phyloP scores from a whole-genome alignment of 2,329 filamentous ascomycete genomes.

The Fusarium longipes region DNA sequence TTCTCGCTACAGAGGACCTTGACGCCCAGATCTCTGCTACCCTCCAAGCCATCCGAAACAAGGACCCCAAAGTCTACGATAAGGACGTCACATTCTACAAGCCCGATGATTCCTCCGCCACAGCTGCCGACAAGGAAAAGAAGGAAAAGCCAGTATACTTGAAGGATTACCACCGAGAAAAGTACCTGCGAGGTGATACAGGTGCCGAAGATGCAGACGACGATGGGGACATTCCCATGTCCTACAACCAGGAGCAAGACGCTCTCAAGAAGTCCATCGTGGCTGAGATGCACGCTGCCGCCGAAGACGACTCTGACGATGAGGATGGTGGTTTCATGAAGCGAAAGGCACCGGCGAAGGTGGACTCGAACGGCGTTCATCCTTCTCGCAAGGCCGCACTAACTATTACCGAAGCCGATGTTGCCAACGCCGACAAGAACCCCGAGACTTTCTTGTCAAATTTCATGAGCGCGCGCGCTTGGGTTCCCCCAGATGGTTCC shows the following conservation, averaged over 20 bases:
- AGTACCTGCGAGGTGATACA: slow-evolving; percentile 78
- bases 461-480: slow-evolving; percentile 91
- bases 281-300: slow-evolving; percentile 79
- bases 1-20: slow-evolving; percentile 84
- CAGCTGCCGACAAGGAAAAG: slow-evolving; percentile 58
- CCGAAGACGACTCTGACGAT: slow-evolving; percentile 62
- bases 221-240: slow-evolving; percentile 69
- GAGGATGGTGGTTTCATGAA: slow-evolving; percentile 78
- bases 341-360: slow-evolving; percentile 68
- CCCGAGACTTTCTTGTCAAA: slow-evolving; percentile 95
- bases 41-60: slow-evolving; percentile 85
- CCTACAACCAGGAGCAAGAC: slow-evolving; percentile 90
- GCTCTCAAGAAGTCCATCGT: slow-evolving; percentile 82
- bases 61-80: slow-evolving; percentile 93
- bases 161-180: slow-evolving; percentile 91
- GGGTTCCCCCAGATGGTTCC: slow-evolving; percentile 76
- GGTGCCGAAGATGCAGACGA: slow-evolving; percentile 70
- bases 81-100: slow-evolving; percentile 81
- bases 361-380: slow-evolving; percentile 62
- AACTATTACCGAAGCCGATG: slow-evolving; percentile 69
- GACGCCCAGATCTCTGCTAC: slow-evolving; percentile 90
- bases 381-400: slow-evolving; percentile 62
- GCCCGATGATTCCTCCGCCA: slow-evolving; percentile 61
- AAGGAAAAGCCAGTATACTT: slow-evolving; percentile 88
- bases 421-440: slow-evolving; percentile 84